Conservation (phyloP, 129 eudicot species). For the Deinandra increscens region DNA sequence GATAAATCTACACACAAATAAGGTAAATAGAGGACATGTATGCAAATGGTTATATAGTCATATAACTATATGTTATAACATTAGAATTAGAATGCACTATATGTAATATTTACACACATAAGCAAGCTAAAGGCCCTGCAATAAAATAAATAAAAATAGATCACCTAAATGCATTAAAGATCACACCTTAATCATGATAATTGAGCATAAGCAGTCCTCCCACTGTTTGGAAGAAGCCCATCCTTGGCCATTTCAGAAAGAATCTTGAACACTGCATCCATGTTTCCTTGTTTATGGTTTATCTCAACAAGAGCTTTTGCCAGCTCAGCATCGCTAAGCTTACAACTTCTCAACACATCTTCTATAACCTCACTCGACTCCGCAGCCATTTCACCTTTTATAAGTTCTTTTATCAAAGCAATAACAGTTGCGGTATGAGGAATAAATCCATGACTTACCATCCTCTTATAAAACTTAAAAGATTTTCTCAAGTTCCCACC, state of each 20-base stretch:
- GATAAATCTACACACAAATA: background rate
- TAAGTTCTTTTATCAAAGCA: slow-evolving; percentile 68
- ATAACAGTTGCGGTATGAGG: slow-evolving; percentile 84
- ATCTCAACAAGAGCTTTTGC: slow-evolving; percentile 82
- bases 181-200: slow-evolving; percentile 22
- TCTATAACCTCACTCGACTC: slow-evolving; percentile 63
- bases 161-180: background rate
- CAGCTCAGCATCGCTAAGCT: slow-evolving; percentile 69
- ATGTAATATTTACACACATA: slow-evolving; percentile 27
- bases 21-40: background rate
- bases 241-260: slow-evolving; percentile 89
- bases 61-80: background rate
- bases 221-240: slow-evolving; percentile 89
- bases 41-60: slow-evolving; percentile 3
- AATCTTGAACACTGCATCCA: slow-evolving; percentile 69
- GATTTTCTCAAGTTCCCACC: slow-evolving; percentile 73
- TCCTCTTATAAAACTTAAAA: slow-evolving; percentile 59
- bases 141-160: background rate
- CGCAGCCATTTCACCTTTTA: slow-evolving; percentile 49
- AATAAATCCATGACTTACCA: slow-evolving; percentile 54
- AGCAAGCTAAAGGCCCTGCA: slow-evolving; percentile 1
- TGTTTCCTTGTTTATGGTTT: slow-evolving; percentile 84
- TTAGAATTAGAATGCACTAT: background rate
- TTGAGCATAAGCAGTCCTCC: slow-evolving; percentile 48
- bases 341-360: slow-evolving; percentile 67